These are phyloP conservation scores for Saitozyma sp. DNA, from an alignment of 768 basidiomycete genomes.

Conservation along the genomic window DNA sequence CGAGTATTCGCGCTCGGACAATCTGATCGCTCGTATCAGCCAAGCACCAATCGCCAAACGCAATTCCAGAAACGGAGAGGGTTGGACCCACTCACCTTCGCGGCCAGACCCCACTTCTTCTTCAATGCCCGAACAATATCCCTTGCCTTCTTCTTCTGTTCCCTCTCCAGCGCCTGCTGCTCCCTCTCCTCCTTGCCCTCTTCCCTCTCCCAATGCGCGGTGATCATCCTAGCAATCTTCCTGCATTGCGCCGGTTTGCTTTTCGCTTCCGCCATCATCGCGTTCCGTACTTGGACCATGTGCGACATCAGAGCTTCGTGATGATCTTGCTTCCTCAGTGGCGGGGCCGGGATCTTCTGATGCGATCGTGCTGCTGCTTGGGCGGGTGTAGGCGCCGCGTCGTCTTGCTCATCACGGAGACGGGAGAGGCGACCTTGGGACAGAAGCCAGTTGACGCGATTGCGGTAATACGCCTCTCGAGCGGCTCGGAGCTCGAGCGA, in stretches of 20 bases:
- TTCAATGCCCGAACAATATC: conserved; percentile 69
- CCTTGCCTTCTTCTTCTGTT: conserved; percentile 68
- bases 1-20: conserved; percentile 55
- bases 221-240: conserved; percentile 65
- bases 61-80: neutral
- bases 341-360: conserved; percentile 8
- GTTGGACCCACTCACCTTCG: conserved; percentile 54
- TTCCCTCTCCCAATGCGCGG: conserved; percentile 72
- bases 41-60: too few relatives aligned
- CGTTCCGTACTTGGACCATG: conserved; percentile 46
- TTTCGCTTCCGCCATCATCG: conserved; percentile 54
- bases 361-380: neutral
- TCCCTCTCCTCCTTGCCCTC: conserved; percentile 65
- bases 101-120: conserved; percentile 83
- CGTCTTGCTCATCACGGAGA: conserved; percentile 50
- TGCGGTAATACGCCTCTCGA: conserved; percentile 57
- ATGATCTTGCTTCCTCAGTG: conserved; percentile 42
- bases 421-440: conserved; percentile 58
- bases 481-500: conserved; percentile 54
- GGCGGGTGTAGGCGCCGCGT: conserved; percentile 1
- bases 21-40: conserved; percentile 24
- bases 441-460: conserved; percentile 57
- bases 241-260: conserved; percentile 53
- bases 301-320: conserved; percentile 53
- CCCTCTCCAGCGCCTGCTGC: conserved; percentile 65